A percentile compares a stretch with the other conserved stretches of the same genome.
phyloP scores from a whole-genome alignment of 257 asterid species.

The Ajuga chamaepitys region DNA sequence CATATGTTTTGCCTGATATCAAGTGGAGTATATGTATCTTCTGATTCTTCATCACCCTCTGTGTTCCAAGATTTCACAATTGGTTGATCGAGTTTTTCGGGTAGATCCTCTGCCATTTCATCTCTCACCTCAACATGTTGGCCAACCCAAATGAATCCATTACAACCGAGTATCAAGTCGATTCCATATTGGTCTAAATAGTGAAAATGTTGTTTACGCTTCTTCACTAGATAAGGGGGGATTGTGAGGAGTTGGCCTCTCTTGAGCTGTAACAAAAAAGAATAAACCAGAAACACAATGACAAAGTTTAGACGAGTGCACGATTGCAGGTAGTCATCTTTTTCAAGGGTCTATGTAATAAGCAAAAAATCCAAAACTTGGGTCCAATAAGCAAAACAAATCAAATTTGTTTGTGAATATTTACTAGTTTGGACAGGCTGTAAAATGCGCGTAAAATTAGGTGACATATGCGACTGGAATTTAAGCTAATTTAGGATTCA shows the following conservation, averaged over 20 bases:
- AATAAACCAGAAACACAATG: neutral
- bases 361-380: too few species aligned
- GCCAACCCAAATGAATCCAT: slow-evolving; percentile 91
- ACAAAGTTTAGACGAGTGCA: neutral
- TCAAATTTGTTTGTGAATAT: too few species aligned
- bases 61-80: slow-evolving; percentile 21
- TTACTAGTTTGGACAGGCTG: too few species aligned
- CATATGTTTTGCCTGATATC: slow-evolving; percentile 67
- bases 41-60: slow-evolving; percentile 23
- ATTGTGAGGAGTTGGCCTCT: slow-evolving; percentile 69
- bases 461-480: too few species aligned
- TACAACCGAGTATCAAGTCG: slow-evolving; percentile 83
- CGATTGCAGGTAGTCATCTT: neutral
- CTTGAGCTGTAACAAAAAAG: slow-evolving; percentile 53
- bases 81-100: slow-evolving; percentile 37
- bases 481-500: too few species aligned
- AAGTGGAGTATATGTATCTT: slow-evolving; percentile 41
- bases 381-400: too few species aligned
- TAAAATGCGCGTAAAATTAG: too few species aligned
- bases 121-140: slow-evolving; percentile 74
- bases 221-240: slow-evolving; percentile 81
- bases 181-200: slow-evolving; percentile 68
- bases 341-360: neutral
- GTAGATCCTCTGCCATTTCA: slow-evolving; percentile 51
- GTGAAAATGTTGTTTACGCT: slow-evolving; percentile 86